Evolutionary conservation across 495 filamentous ascomycete species (phyloP), one percentile per base, ranked within the genome.

Genomic region (Penicillium simplicissimum): DNA sequence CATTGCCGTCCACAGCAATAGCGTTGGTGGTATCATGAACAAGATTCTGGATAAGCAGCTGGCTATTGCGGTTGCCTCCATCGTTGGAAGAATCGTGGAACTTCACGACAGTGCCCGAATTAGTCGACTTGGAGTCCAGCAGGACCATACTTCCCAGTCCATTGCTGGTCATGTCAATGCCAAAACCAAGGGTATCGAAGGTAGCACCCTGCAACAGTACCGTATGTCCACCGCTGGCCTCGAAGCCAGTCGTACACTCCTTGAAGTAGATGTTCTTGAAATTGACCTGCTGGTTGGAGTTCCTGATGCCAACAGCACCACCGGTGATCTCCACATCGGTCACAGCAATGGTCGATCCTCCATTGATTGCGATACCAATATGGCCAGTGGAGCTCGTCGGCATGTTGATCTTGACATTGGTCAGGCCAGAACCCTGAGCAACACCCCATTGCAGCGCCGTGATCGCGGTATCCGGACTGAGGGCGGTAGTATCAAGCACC

Each of bases 381-480:
- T 90, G 85, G 17, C 81, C 82, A 52, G 74, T 79, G 0, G 80
- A 76, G 31, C 70, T 73, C 10, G 74, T 79, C 1, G 74, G 73
- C 88, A 93, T 90, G 58, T 85, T 80, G 72, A 93, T 90, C 48
- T 84, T 79, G 28, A 90, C 74, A 69, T 93, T 92, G 60, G 89
- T 89, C 58, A 91, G 73, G 60, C 85, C 86, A 25, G 87, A 85
- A 1, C 85, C 87, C 65, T 90, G 73, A 15, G 87, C 85, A 33
- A 87, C 86, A 3, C 88, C 86, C 89, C 89, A 92, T 13, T 76
- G 73, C 42, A 81, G 53, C 1, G 75, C 70, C 54, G 74, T 73
- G 38, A 82, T 70, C 3, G 61, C 59, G 14, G 62, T 70, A 47
- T 64, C 63, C 8, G 63, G 52, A 36, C 55, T 61, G 17, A 78